Evolutionary conservation across 352 stramenopile genomes (phyloP), one percentile per base, ranked within the genome.

Genomic region (Phytophthora sojae): DNA sequence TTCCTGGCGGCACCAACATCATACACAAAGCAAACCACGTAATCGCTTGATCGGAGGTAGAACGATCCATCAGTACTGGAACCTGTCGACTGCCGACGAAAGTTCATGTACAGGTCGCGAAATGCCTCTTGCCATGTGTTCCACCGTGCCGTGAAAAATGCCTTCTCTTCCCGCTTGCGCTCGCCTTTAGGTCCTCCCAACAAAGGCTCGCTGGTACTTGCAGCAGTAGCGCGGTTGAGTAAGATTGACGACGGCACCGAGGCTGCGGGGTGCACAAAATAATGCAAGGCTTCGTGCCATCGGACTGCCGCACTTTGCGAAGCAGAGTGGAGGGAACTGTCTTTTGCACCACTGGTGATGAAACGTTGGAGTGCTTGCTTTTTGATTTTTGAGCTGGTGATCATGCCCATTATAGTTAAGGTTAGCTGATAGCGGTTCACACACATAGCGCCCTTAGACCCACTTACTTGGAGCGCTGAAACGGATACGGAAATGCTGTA

Each of bases 71-170:
- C 19, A 25, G 42, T 4, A 45, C 1, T 25, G 32, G 6, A n/a
- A 14, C 23, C 32, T 37, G 35, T 47, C 39, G 23, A n/a, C 12
- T 71, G 59, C 6, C 55, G 71, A 6, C 83, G 87, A 30, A 92
- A 90, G 9, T 70, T 76, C 67, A 92, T 82, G 63, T 95, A 95
- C 21, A 84, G 73, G 39, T 92, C 74, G 23, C 80, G 85, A 62
- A 95, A 91, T 19, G 85, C 72, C 25, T 88, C 76, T 57, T 93
- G 85, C 87, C 87, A 95, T 4, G 78, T 77, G 14, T 80, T 71
- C 61, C 89, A 82, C 1, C 87, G 76, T 7, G 82, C 60, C 12
- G 74, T 71, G n/a, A 90, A 89, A 57, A 91, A 94, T 15, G 74
- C 71, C 26, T 89, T 81, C 44, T 89, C 83, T 49, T 89, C 81